These are phyloP conservation scores for Chionographis japonica DNA, from an alignment of 106 monocot genomes.

Conservation along the genomic window DNA sequence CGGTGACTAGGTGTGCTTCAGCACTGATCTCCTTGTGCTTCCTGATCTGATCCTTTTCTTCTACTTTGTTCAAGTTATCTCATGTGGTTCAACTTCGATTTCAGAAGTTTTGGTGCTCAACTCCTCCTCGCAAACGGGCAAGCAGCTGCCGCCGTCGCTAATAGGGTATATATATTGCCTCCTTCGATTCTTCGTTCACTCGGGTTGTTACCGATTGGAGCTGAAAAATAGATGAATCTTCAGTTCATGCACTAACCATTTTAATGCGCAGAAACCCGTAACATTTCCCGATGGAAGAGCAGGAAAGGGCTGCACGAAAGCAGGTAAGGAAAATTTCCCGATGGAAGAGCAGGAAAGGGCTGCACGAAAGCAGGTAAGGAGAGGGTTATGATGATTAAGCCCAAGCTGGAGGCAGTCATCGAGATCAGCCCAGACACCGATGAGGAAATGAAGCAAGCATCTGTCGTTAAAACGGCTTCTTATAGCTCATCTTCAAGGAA, in stretches of 20 bases:
- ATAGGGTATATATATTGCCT: slow-evolving; percentile 7
- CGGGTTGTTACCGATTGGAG: neutral
- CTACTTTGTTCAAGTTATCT: neutral
- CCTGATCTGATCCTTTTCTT: neutral
- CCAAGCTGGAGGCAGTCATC: slow-evolving; percentile 24
- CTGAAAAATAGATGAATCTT: neutral
- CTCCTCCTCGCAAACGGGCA: slow-evolving; percentile 48
- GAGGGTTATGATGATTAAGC: slow-evolving; percentile 9
- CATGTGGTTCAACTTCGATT: neutral
- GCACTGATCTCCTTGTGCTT: neutral
- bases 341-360: slow-evolving; percentile 7
- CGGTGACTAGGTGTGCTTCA: slow-evolving; percentile 12
- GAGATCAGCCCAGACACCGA: slow-evolving; percentile 29
- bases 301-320: slow-evolving; percentile 1
- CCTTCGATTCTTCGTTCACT: neutral
- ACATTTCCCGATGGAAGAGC: neutral
- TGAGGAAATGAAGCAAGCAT: neutral
- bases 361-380: slow-evolving; percentile 5
- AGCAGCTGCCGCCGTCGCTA: slow-evolving; percentile 5
- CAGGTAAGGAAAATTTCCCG: neutral
- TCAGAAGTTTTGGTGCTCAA: slow-evolving; percentile 47
- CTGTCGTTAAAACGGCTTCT: neutral
- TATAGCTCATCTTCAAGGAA: neutral
- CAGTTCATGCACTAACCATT: neutral
- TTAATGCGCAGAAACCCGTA: slow-evolving; percentile 1